phyloP scores from a whole-genome alignment of 202 grass and related monocot genomes.

The Panicum virgatum region DNA sequence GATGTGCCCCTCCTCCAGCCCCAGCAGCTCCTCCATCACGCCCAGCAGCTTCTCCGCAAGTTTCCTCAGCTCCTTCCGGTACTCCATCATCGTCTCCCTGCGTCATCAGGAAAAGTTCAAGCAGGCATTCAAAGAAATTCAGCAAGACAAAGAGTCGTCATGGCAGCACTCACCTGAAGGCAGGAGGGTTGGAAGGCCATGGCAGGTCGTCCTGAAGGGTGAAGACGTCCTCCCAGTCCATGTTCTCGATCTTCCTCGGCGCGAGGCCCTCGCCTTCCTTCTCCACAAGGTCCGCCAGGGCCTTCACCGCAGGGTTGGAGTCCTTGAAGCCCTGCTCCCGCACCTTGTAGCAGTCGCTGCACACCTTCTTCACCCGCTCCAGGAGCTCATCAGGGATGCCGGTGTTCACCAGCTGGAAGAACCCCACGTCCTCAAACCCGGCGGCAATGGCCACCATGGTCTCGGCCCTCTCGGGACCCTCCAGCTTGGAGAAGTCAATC shows the following conservation, averaged over 20 bases:
- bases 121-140: too few relatives aligned
- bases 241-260: conserved; percentile 33
- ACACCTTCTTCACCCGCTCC: conserved; percentile 84
- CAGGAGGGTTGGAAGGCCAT: conserved; percentile 73
- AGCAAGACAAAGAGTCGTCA: not conserved
- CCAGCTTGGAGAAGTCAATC: conserved; percentile 84
- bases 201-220: conserved; percentile 61
- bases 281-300: conserved; percentile 34
- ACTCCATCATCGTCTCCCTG: conserved; percentile 92
- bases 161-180: conserved; percentile 59
- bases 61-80: conserved; percentile 65
- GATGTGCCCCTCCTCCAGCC: conserved; percentile 60
- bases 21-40: conserved; percentile 82
- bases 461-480: conserved; percentile 53
- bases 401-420: conserved; percentile 92
- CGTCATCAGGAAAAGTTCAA: too few relatives aligned
- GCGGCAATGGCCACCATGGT: conserved; percentile 56
- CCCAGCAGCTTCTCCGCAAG: conserved; percentile 63
- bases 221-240: conserved; percentile 88
- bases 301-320: conserved; percentile 46
- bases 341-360: conserved; percentile 66
- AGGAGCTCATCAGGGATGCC: conserved; percentile 80
- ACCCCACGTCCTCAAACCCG: conserved; percentile 71
- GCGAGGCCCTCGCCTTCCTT: conserved; percentile 39
- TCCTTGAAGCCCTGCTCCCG: conserved; percentile 63